These are phyloP conservation scores for Suillus fuscotomentosus DNA, from an alignment of 768 basidiomycete species.

Conservation along the genomic window DNA sequence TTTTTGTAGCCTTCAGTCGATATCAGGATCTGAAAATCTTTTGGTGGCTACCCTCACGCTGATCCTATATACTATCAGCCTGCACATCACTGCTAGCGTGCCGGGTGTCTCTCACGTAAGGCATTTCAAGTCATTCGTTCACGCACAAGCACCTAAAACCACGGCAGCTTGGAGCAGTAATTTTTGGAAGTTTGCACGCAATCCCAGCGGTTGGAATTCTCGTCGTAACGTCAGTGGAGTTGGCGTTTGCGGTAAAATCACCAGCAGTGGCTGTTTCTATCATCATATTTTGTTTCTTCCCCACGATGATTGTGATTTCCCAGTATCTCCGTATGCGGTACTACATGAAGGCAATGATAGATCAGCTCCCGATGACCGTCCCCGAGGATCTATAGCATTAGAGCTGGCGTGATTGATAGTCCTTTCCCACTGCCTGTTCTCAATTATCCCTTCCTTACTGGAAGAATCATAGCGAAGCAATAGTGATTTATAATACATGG, in stretches of 20 bases:
- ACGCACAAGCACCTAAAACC: background rate
- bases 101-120: constrained; percentile 19
- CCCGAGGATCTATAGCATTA: background rate
- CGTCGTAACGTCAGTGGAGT: constrained; percentile 16
- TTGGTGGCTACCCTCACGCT: constrained; percentile 23
- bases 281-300: constrained; percentile 21
- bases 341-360: background rate
- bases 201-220: constrained; percentile 27
- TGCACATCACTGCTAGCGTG: constrained; percentile 19
- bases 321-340: background rate
- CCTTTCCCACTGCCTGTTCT: background rate
- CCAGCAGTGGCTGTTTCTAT: constrained; percentile 16
- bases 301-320: constrained; percentile 13
- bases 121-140: background rate
- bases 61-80: constrained; percentile 28
- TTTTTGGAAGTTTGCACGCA: constrained; percentile 20
- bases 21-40: constrained; percentile 19
- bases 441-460: background rate
- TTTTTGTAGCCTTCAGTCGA: constrained; percentile 18
- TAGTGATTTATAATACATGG: constrained; percentile 1
- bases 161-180: constrained; percentile 12
- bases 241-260: constrained; percentile 21
- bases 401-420: background rate
- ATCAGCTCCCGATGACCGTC: background rate
- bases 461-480: background rate